Evolutionary conservation across 345 rosid genomes (phyloP).

Genomic region (Bruguiera parviflora): DNA sequence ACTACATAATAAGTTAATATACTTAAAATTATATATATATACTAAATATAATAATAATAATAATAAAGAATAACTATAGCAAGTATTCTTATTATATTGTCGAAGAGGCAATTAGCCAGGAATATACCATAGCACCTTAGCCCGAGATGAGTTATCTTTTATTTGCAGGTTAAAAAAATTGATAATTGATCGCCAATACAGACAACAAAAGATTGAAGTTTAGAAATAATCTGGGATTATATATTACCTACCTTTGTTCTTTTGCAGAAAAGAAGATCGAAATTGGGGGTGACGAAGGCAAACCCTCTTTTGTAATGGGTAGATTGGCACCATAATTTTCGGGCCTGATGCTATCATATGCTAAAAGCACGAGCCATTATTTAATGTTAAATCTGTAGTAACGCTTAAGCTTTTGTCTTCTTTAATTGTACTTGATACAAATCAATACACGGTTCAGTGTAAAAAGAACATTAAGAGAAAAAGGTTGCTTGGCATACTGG

Average conservation of each 20-base stretch:
- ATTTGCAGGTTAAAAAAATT: not conserved
- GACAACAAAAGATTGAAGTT: conserved; percentile 5
- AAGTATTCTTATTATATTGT: not conserved
- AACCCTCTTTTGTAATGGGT: not conserved
- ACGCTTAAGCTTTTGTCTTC: not conserved
- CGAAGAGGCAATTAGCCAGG: not conserved
- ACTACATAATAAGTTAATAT: no score
- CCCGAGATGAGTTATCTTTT: not conserved
- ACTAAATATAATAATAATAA: no score
- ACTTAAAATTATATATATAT: no score
- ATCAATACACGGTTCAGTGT: not conserved
- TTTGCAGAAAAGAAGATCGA: not conserved
- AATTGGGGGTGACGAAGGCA: conserved; percentile 19
- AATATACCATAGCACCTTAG: conserved; percentile 17
- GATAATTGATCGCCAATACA: not conserved
- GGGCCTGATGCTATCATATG: conserved; percentile 7
- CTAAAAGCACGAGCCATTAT: not conserved
- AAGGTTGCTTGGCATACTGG: no score
- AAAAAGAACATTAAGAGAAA: not conserved
- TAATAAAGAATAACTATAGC: no score
- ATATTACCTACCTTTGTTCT: not conserved
- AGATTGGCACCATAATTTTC: conserved; percentile 15
- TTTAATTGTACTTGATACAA: conserved; percentile 9
- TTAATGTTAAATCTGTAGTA: no score
- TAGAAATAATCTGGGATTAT: not conserved